Base-by-base conservation (phyloP, 495 filamentous ascomycete species). In the Poronia punctata region DNA sequence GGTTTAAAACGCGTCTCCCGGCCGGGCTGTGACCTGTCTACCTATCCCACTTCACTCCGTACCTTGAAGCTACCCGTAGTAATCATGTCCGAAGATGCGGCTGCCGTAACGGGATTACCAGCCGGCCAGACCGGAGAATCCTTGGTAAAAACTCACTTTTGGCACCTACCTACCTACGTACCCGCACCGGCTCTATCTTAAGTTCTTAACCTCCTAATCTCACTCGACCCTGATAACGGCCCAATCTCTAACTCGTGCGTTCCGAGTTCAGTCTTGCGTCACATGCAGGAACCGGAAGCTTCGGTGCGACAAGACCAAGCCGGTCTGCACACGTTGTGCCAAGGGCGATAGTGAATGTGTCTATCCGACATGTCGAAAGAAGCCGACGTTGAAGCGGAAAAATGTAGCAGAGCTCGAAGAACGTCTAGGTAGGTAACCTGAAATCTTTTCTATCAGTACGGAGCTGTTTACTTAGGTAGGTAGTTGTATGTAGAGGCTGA, bases 381-480 rank as follows among this genome's bases (percentile, higher is more conserved):
- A 89, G 65, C 88, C 86, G 42, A 83, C 86, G 18, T 85, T 84
- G n/a, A 93, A 89, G 68, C 70, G 86, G 48, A 77, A 83, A 41
- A 92, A 89, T 65, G 86, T 90, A 46, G 88, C 81, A 66, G 82
- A 86, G 54, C 65, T 93, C 45, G 86, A 93, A 60, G 85, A 85
- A 33, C 70, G 86, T 41, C 62, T 93, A 52, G 82, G 85, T 87
- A 76, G 35, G 33, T 43, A 34, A 27, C 23, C 10, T 29, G 7
- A 23, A 3, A 27, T 37, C 16, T 16, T 24, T 6, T n/a, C n/a
- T n/a, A n/a, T n/a, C n/a, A n/a, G 14, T 26, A 21, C 15, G 7
- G 16, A 31, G 26, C 26, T 28, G 14, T n/a, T n/a, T n/a, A n/a
- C n/a, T n/a, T n/a, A n/a, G n/a, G n/a, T n/a, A n/a, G n/a, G n/a